Evolutionary conservation across 441 rosid genomes (phyloP).

Genomic region (Bocquillonia castaneifolia): DNA sequence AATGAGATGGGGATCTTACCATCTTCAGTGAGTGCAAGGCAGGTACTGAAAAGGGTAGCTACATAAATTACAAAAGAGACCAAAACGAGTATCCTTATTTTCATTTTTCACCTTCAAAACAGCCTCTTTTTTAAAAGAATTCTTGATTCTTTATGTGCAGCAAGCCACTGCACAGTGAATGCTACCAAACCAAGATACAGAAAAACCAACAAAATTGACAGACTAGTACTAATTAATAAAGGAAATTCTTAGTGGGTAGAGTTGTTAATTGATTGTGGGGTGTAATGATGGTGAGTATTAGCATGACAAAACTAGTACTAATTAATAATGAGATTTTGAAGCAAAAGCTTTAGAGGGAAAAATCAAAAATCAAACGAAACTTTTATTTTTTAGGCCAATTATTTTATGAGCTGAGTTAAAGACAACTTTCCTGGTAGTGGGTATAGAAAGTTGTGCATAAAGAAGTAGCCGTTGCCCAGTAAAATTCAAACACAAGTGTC

Average conservation of each 20-base stretch:
- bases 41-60: constrained; percentile 36
- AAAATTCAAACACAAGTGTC: constrained; percentile 32
- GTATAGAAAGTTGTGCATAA: constrained; percentile 39
- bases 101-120: constrained; percentile 20
- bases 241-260: constrained; percentile 2
- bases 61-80: constrained; percentile 28
- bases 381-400: neutral
- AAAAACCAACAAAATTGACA: neutral
- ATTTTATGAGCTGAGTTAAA: constrained; percentile 20
- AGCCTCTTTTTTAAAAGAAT: neutral
- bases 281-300: constrained; percentile 23
- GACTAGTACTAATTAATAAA: neutral
- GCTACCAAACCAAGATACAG: constrained; percentile 10
- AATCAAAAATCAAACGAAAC: neutral
- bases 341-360: neutral
- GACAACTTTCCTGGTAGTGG: constrained; percentile 24
- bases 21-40: constrained; percentile 51
- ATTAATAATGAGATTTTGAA: constrained; percentile 29
- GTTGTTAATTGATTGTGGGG: constrained; percentile 1
- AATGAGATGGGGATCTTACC: constrained; percentile 33
- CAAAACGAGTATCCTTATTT: constrained; percentile 32
- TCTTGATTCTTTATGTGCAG: constrained; percentile 20
- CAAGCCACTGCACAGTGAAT: constrained; percentile 29
- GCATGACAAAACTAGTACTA: constrained; percentile 25
- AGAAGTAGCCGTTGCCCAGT: constrained; percentile 53